Conservation (phyloP, 140 eudicot species). For the Stevia rebaudiana region DNA sequence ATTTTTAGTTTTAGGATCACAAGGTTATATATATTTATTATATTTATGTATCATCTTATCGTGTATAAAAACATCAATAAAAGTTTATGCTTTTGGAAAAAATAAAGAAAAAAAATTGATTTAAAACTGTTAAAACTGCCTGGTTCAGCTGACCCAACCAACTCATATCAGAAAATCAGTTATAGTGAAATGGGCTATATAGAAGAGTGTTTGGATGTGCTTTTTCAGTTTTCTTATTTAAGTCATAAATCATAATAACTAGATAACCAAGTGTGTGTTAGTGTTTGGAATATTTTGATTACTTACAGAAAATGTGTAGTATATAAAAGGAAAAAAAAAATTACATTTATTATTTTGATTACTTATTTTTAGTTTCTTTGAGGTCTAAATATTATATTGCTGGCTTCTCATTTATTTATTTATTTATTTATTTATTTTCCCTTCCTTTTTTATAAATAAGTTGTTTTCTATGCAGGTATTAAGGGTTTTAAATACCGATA, state of each 20-base stretch:
- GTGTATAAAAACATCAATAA: too few species aligned
- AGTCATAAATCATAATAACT: neutral
- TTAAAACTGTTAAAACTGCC: too few species aligned
- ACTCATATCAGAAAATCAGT: neutral
- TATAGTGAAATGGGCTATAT: neutral
- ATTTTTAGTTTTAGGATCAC: too few species aligned
- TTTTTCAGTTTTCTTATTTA: neutral
- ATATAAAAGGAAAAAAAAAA: neutral
- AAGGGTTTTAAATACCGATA: constrained; percentile 56
- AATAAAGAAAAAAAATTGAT: too few species aligned
- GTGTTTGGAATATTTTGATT: neutral
- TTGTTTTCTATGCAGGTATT: constrained; percentile 43
- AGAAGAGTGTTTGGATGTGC: neutral
- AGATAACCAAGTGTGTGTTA: neutral
- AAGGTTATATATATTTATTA: too few species aligned
- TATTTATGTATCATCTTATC: too few species aligned
- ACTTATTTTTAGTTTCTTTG: neutral
- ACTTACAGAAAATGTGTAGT: too few species aligned
- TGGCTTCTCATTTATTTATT: neutral
- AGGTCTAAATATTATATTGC: neutral
- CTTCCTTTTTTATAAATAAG: neutral
- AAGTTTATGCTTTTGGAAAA: too few species aligned
- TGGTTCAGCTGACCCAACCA: too few species aligned
- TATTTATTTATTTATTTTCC: neutral
- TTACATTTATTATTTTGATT: neutral